Evolutionary conservation across 192 early-diverging fungal species (phyloP).

Genomic region (Umbelopsis vinacea): DNA sequence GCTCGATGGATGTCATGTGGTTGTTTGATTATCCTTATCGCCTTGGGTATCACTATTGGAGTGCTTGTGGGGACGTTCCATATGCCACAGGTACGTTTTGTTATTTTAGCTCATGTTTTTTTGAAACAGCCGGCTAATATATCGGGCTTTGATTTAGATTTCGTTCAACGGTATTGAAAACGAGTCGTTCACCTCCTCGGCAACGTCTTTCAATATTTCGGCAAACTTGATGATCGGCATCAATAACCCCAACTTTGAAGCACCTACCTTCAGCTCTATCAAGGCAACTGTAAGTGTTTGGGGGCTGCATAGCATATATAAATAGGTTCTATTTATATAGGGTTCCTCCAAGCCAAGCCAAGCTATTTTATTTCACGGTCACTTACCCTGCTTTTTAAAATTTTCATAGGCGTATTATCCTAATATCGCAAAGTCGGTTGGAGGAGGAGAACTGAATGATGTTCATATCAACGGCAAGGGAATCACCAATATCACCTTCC

Average conservation of each 20-base stretch:
- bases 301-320: background rate
- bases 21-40: constrained; percentile 44
- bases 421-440: constrained; percentile 41
- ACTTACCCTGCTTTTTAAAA: background rate
- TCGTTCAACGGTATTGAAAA: background rate
- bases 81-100: constrained; percentile 39
- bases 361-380: constrained; percentile 22
- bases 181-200: background rate
- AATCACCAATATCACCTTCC: constrained; percentile 47
- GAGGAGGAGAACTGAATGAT: constrained; percentile 49
- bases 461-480: constrained; percentile 46
- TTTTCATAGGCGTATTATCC: constrained; percentile 58
- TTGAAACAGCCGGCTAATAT: background rate
- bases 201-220: background rate
- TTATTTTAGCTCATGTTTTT: background rate
- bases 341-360: background rate
- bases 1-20: constrained; percentile 49
- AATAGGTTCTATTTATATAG: too few relatives aligned
- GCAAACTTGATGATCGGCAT: constrained; percentile 33
- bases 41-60: constrained; percentile 42
- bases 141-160: background rate
- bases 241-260: constrained; percentile 52
- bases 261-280: constrained; percentile 50
- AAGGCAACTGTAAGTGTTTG: constrained; percentile 48
- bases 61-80: constrained; percentile 50